phyloP scores from a whole-genome alignment of 208 protist genomes.

The Naegleria gruberi region DNA sequence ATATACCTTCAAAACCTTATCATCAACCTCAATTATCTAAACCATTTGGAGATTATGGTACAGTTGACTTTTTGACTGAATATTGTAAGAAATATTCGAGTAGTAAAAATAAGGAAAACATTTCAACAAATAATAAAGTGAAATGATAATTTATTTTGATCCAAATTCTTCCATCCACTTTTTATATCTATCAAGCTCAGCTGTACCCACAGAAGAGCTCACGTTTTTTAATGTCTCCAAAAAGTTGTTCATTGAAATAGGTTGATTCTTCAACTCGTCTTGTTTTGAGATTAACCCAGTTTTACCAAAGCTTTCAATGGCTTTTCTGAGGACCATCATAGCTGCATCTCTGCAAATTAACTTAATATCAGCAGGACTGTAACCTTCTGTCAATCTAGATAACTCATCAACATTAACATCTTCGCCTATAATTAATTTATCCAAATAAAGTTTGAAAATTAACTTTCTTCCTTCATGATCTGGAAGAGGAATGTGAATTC shows the following conservation, averaged over 20 bases:
- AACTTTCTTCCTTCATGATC: slow-evolving; percentile 30
- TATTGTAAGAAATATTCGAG: not conserved
- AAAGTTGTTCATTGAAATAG: slow-evolving; percentile 45
- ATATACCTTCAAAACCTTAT: not conserved
- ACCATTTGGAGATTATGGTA: not conserved
- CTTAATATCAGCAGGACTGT: slow-evolving; percentile 55
- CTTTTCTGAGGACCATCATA: slow-evolving; percentile 59
- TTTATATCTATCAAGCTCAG: slow-evolving; percentile 31
- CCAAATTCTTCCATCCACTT: slow-evolving; percentile 42
- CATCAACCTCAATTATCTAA: not conserved
- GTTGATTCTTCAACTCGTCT: slow-evolving; percentile 34
- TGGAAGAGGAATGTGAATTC: slow-evolving; percentile 71
- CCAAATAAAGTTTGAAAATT: slow-evolving; percentile 31
- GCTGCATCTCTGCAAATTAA: slow-evolving; percentile 66
- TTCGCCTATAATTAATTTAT: slow-evolving; percentile 27
- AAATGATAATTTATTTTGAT: slow-evolving; percentile 27
- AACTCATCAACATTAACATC: slow-evolving; percentile 49
- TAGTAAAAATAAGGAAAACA: not conserved
- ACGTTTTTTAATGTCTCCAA: slow-evolving; percentile 35
- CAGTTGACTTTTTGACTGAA: not conserved
- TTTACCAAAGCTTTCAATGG: slow-evolving; percentile 31
- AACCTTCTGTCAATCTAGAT: slow-evolving; percentile 44
- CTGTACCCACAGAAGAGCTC: slow-evolving; percentile 37
- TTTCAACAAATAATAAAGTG: too few species aligned
- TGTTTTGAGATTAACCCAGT: slow-evolving; percentile 30